Percentiles rank a stretch among this genome's conserved stretches.
Conservation (phyloP, 1,139 yeast genomes). For the Blastobotrys capitulatus region DNA sequence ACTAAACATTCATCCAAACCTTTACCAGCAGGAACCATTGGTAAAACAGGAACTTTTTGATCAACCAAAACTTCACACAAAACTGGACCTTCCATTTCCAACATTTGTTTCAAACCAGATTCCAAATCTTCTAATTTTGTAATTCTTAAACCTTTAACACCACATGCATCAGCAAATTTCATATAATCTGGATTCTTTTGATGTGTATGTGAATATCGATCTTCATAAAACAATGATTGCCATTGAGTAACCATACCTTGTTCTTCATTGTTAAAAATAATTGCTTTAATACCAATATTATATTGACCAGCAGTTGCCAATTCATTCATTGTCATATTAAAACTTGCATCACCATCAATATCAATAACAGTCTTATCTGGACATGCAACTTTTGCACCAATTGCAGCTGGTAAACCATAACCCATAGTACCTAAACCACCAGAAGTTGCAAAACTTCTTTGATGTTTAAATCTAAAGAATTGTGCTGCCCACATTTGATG, state of each 20-base stretch:
- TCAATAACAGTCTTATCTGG: constrained; percentile 95
- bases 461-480: constrained; percentile 86
- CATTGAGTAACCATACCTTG: constrained; percentile 99
- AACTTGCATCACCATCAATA: constrained; percentile 97
- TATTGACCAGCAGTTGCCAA: constrained; percentile 93
- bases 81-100: constrained; percentile 76
- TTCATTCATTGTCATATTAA: constrained; percentile 94
- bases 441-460: constrained; percentile 90
- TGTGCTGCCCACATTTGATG: constrained; percentile 99
- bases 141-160: constrained; percentile 75
- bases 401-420: constrained; percentile 93
- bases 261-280: constrained; percentile 92
- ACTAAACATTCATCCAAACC: constrained; percentile 88
- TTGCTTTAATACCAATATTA: constrained; percentile 79
- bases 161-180: constrained; percentile 93
- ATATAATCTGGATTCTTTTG: constrained; percentile 90
- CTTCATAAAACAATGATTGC: constrained; percentile 96
- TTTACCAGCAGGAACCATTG: constrained; percentile 97
- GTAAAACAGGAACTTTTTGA: constrained; percentile 95
- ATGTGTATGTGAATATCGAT: constrained; percentile 94
- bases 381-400: constrained; percentile 95
- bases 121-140: constrained; percentile 59
- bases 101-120: constrained; percentile 62
- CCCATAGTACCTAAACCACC: constrained; percentile 99
- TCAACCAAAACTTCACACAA: constrained; percentile 87